phyloP scores from a whole-genome alignment of 306 rosid genomes.

The Psophocarpus tetragonolobus region DNA sequence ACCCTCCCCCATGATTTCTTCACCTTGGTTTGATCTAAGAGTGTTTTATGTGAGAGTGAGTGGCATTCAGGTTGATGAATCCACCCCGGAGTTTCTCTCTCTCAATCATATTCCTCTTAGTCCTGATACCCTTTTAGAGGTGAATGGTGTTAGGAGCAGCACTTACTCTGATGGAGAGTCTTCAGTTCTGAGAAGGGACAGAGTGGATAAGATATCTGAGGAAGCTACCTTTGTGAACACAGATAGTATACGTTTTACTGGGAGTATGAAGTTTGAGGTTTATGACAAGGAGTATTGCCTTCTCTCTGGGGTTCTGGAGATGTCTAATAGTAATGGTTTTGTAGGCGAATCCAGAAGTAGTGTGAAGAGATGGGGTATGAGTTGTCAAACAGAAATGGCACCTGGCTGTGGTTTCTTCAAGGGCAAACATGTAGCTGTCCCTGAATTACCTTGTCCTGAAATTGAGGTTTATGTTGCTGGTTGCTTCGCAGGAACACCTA shows the following conservation, averaged over 20 bases:
- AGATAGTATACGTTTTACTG: conserved; percentile 72
- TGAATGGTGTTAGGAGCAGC: conserved; percentile 79
- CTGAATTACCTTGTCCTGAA: conserved; percentile 53
- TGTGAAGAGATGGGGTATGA: conserved; percentile 76
- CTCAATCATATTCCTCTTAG: conserved; percentile 76
- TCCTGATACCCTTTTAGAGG: conserved; percentile 79
- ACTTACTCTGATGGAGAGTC: conserved; percentile 63
- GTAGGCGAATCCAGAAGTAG: conserved; percentile 54
- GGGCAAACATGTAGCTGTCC: conserved; percentile 56
- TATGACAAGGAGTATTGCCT: conserved; percentile 68
- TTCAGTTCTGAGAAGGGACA: conserved; percentile 81
- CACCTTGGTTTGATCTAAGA: conserved; percentile 84
- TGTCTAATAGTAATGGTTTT: conserved; percentile 61
- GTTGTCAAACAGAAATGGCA: conserved; percentile 57
- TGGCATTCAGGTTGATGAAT: conserved; percentile 68
- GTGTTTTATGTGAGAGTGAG: conserved; percentile 84
- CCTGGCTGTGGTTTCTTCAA: conserved; percentile 61
- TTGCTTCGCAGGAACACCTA: conserved; percentile 70
- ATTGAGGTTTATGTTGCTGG: conserved; percentile 95
- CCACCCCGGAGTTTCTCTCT: conserved; percentile 70
- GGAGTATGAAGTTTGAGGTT: conserved; percentile 81
- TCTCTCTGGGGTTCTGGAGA: conserved; percentile 76
- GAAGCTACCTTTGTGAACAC: conserved; percentile 89
- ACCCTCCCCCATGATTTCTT: conserved; percentile 51
- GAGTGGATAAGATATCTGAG: conserved; percentile 84